phyloP scores from a whole-genome alignment of 805 yeast genomes.

The Yarrowia sp. region DNA sequence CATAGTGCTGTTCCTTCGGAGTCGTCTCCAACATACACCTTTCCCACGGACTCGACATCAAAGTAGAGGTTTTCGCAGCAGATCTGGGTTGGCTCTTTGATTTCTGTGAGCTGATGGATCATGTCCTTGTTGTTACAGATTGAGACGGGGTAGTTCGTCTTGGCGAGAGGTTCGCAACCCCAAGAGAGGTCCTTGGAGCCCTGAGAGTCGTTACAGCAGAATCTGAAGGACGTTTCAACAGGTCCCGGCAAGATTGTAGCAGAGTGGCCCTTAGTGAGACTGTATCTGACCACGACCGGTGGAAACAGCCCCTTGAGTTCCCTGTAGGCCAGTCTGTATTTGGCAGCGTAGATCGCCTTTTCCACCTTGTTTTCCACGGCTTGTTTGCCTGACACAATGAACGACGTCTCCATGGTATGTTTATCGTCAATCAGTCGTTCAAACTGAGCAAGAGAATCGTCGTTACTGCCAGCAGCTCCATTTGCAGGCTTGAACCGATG shows the following conservation, averaged over 20 bases:
- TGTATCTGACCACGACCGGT: conserved; percentile 15
- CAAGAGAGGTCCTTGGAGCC: neutral
- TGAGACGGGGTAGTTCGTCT: conserved; percentile 15
- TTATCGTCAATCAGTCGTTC: conserved; percentile 2
- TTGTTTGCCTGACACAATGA: neutral
- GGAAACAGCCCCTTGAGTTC: conserved; percentile 11
- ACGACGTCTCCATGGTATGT: conserved; percentile 10
- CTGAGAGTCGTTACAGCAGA: conserved; percentile 19
- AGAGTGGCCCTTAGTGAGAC: neutral
- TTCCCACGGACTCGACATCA: conserved; percentile 23
- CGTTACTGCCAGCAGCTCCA: neutral
- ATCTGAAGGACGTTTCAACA: conserved; percentile 11
- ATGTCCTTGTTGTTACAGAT: conserved; percentile 30
- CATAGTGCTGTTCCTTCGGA: neutral
- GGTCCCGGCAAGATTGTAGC: conserved; percentile 17
- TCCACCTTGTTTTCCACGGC: conserved; percentile 6
- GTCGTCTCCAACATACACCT: conserved; percentile 27
- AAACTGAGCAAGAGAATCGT: neutral
- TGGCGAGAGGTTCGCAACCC: neutral
- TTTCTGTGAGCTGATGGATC: neutral
- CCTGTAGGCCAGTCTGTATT: conserved; percentile 18
- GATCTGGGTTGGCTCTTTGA: neutral
- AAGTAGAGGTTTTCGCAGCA: conserved; percentile 26
- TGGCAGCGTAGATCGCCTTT: conserved; percentile 7
- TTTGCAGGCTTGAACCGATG: conserved; percentile 2